A percentile compares a stretch with the other conserved stretches of the same genome.
phyloP scores from a whole-genome alignment of 2,329 filamentous ascomycete genomes.

The Colletotrichum liriopes region DNA sequence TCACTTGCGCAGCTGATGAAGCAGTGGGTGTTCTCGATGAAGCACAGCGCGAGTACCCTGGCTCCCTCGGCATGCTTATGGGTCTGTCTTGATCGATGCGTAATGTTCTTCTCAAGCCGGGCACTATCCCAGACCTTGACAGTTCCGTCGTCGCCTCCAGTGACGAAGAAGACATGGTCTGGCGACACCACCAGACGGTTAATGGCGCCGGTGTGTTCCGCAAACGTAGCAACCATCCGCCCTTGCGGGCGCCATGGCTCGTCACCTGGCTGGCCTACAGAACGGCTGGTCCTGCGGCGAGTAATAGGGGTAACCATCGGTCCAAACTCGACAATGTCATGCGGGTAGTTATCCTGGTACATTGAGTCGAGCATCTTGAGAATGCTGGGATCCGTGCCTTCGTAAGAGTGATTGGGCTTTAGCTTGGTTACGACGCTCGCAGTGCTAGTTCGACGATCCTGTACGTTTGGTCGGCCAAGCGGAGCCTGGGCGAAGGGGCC shows the following conservation, averaged over 20 bases:
- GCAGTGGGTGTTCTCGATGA: conserved; percentile 93
- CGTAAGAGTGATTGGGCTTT: conserved; percentile 81
- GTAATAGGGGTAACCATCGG: conserved; percentile 82
- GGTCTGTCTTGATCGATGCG: conserved; percentile 88
- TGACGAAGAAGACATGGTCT: conserved; percentile 95
- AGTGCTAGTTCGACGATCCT: conserved; percentile 47
- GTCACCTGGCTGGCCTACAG: conserved; percentile 66
- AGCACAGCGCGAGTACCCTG: conserved; percentile 86
- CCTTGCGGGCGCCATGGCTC: conserved; percentile 88
- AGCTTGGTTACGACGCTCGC: conserved; percentile 43
- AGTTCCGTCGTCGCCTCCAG: conserved; percentile 90
- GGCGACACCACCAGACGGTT: conserved; percentile 87
- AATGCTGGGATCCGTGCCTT: conserved; percentile 81
- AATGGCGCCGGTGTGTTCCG: conserved; percentile 87
- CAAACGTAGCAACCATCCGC: conserved; percentile 87
- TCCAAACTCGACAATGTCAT: conserved; percentile 80
- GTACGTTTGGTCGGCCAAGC: conserved; percentile 52
- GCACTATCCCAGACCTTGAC: conserved; percentile 96
- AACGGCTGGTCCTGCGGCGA: conserved; percentile 64
- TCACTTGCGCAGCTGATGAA: conserved; percentile 94
- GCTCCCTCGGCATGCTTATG: conserved; percentile 81
- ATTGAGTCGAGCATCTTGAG: conserved; percentile 86
- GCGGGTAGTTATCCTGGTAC: conserved; percentile 81
- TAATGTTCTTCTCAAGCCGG: conserved; percentile 91
- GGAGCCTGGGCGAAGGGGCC: conserved; percentile 65